Base-by-base conservation (phyloP, 371 early-diverging fungal species). In the Globomyces sp. region DNA sequence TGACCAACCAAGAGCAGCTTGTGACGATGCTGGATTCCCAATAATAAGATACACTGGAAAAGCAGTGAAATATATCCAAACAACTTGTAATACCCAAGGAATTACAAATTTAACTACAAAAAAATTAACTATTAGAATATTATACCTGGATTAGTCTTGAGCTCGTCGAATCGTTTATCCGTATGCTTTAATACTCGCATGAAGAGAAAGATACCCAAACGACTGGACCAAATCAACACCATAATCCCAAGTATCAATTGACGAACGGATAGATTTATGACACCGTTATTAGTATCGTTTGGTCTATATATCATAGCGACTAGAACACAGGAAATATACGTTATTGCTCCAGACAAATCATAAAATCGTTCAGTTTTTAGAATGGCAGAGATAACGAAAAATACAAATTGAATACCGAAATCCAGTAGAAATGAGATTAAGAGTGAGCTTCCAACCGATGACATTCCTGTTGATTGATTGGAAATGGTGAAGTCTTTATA, bases 21-120 rank as follows among this genome's bases (percentile, higher is more conserved):
- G 81, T 11, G 58, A 47, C 24, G 42, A 11, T 6, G 72, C 34
- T 10, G 67, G 67, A 66, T 74, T 78, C 49, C 63, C 76, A 6
- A 80, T 41, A 46, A 78, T 65, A 48, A 73, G 66, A 61, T 45
- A 79, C 0, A 64, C 77, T 6, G 80, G 71, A 24, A 78, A 66
- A 2, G 76, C 72, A 13, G 76, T 76, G 45, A 77, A 46, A 70
- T 65, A 80, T 50, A 80, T 71, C 80, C 80, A 80, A 36, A 78
- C 55, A 34, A 75, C 59, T 61, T 80, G 80, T 45, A 76, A 55
- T 47, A 71, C 8, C 78, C 76, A 80, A 41, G 74, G 69, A 9
- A 71, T 58, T 0, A 50, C 40, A 61, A 76, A 80, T 50, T 65
- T 67, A 43, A 65, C 39, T 24, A 24, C 24, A 24, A 24, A 24